Conservation (phyloP, 352 stramenopile species). For the Globisporangium radiosum region DNA sequence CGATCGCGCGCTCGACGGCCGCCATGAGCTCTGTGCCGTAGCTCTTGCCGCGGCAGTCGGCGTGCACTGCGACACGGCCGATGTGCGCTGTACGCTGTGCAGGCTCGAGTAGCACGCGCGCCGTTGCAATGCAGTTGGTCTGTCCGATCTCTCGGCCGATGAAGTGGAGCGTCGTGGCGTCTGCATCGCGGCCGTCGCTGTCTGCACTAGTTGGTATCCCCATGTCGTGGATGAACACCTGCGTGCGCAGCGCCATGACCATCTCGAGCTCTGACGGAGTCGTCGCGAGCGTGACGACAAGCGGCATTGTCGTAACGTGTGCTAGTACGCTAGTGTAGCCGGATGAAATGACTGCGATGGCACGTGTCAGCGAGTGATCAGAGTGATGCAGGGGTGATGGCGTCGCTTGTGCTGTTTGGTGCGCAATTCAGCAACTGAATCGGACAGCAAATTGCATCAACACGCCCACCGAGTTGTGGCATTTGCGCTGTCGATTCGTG, state of each 20-base stretch:
- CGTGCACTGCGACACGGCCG: not conserved
- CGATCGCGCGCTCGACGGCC: not conserved
- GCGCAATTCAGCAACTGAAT: no score
- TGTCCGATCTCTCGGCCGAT: slow-evolving; percentile 14
- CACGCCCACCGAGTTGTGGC: no score
- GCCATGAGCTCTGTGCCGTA: not conserved
- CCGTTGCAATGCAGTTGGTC: not conserved
- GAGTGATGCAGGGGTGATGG: no score
- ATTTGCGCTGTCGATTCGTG: no score
- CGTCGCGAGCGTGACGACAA: slow-evolving; percentile 32
- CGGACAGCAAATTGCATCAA: no score
- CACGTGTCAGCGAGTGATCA: no score
- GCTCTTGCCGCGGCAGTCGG: not conserved
- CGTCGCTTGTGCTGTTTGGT: no score
- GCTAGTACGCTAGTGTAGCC: not conserved
- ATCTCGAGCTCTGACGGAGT: slow-evolving; percentile 31
- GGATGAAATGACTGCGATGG: no score
- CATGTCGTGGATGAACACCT: slow-evolving; percentile 54
- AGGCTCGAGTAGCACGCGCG: not conserved
- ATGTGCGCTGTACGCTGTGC: not conserved
- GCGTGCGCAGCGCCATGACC: slow-evolving; percentile 32
- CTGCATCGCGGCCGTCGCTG: slow-evolving; percentile 38
- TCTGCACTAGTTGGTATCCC: slow-evolving; percentile 30
- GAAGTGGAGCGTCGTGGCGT: slow-evolving; percentile 41
- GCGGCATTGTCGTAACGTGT: slow-evolving; percentile 16